phyloP scores from a whole-genome alignment of 305 asterid genomes.

The Fraxinus sp. region DNA sequence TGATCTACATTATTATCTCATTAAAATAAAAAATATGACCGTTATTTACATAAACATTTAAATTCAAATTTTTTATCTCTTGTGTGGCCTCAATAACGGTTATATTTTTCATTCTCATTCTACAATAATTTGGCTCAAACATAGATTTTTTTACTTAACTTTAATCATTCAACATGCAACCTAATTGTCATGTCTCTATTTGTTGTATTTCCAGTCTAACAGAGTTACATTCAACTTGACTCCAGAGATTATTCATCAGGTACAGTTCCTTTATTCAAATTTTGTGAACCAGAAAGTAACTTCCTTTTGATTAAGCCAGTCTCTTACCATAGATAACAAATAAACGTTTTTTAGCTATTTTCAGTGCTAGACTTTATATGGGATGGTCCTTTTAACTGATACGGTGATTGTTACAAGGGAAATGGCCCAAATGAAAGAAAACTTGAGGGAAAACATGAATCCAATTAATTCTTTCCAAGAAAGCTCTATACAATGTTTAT shows the following conservation, averaged over 20 bases:
- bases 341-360: background rate
- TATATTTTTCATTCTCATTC: no score
- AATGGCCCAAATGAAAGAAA: conserved; percentile 7
- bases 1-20: no score
- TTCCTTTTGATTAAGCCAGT: conserved; percentile 16
- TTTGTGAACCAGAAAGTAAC: background rate
- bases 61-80: no score
- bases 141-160: conserved; percentile 16
- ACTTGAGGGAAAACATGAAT: conserved; percentile 16
- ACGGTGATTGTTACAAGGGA: conserved; percentile 1
- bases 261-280: conserved; percentile 31
- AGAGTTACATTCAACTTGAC: conserved; percentile 95
- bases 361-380: conserved; percentile 11
- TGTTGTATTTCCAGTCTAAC: conserved; percentile 67
- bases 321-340: conserved; percentile 6
- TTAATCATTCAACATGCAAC: conserved; percentile 17
- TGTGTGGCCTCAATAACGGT: no score
- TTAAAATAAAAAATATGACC: no score
- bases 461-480: background rate
- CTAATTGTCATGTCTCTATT: conserved; percentile 27
- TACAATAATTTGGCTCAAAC: no score
- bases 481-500: conserved; percentile 13
- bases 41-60: no score
- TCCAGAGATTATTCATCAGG: conserved; percentile 97
- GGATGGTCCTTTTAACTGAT: background rate